Percentiles rank a stretch among this genome's conserved stretches.
These are phyloP conservation scores for Calendula officinalis DNA, from an alignment of 129 eudicot genomes.

Conservation along the genomic window DNA sequence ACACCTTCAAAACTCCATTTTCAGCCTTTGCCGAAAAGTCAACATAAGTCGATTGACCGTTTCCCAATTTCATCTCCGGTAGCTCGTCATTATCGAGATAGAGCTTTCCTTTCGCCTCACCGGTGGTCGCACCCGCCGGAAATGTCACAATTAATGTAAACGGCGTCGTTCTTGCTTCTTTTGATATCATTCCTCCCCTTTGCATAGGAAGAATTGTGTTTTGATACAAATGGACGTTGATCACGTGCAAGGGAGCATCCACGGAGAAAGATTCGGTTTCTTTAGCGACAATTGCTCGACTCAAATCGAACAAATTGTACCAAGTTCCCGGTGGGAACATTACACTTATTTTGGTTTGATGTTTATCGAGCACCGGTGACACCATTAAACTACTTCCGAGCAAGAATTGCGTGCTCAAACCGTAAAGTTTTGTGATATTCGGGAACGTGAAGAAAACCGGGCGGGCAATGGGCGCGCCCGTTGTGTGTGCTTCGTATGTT, in stretches of 20 bases:
- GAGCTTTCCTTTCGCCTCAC: slow-evolving; percentile 66
- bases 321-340: slow-evolving; percentile 82
- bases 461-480: slow-evolving; percentile 86
- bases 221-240: slow-evolving; percentile 85
- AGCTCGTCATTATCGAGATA: slow-evolving; percentile 87
- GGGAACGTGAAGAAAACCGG: slow-evolving; percentile 88
- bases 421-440: slow-evolving; percentile 44
- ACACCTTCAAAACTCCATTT: slow-evolving; percentile 53
- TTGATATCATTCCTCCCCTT: slow-evolving; percentile 71
- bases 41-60: slow-evolving; percentile 55
- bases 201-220: slow-evolving; percentile 89
- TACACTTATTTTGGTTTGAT: slow-evolving; percentile 59
- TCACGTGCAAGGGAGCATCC: slow-evolving; percentile 79
- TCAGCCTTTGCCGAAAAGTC: slow-evolving; percentile 61
- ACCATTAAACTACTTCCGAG: slow-evolving; percentile 86
- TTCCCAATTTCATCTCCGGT: slow-evolving; percentile 87
- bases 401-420: slow-evolving; percentile 76
- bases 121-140: slow-evolving; percentile 56
- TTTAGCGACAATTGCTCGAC: slow-evolving; percentile 48
- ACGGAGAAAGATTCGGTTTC: slow-evolving; percentile 48
- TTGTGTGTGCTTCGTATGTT: slow-evolving; percentile 69
- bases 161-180: slow-evolving; percentile 81
- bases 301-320: slow-evolving; percentile 77
- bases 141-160: slow-evolving; percentile 70
- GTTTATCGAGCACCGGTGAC: slow-evolving; percentile 84